phyloP scores from a whole-genome alignment of 176 grass and related monocot genomes.

The Dendrocalamus sinicus region DNA sequence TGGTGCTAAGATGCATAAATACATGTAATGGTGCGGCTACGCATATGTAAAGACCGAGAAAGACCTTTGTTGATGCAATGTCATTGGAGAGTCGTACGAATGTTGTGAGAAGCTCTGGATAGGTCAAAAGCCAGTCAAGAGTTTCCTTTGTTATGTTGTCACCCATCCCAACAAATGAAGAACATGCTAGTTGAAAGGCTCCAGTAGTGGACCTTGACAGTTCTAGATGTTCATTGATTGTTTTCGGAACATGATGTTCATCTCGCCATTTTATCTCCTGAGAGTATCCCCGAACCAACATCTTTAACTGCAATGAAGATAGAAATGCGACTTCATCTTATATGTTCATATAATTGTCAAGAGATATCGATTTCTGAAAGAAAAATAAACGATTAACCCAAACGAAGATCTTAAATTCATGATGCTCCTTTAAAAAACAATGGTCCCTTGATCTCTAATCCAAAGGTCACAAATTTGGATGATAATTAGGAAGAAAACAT shows the following conservation, averaged over 20 bases:
- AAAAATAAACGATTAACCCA: not conserved
- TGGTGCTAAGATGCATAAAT: no score
- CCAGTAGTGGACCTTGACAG: not conserved
- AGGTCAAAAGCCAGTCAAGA: constrained; percentile 37
- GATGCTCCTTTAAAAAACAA: no score
- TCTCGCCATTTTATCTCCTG: constrained; percentile 42
- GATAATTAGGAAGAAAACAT: no score
- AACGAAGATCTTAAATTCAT: not conserved
- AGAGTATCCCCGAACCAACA: not conserved
- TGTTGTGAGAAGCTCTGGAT: constrained; percentile 12
- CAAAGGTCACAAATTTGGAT: no score
- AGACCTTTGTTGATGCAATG: constrained; percentile 41
- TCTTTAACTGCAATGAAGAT: constrained; percentile 26
- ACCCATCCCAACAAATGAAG: constrained; percentile 43
- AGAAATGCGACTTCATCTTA: not conserved
- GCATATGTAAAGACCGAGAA: not conserved
- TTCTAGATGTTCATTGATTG: constrained; percentile 40
- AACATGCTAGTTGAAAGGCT: constrained; percentile 1
- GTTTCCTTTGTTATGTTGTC: constrained; percentile 15
- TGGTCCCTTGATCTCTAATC: no score
- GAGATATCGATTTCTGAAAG: not conserved
- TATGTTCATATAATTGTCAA: not conserved
- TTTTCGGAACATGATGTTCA: constrained; percentile 27
- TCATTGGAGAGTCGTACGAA: constrained; percentile 32
- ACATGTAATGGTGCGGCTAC: not conserved